Evolutionary conservation across 352 stramenopile genomes (phyloP), one percentile per base, ranked within the genome.

Genomic region (Phytophthora nicotianae): DNA sequence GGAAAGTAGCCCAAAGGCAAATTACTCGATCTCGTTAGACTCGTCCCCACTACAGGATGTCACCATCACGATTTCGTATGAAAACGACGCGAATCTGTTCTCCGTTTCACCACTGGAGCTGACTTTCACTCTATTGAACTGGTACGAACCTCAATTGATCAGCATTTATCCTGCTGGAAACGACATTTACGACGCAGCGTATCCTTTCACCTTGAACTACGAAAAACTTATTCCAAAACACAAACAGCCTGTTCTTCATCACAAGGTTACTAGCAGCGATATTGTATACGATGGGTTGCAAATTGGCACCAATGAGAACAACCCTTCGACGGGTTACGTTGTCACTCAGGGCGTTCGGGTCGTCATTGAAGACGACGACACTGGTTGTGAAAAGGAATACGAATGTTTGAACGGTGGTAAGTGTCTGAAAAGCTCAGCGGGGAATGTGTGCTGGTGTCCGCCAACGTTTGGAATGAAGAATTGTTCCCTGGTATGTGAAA

Each of bases 301-400:
- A 10, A 65, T 92, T 21, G 81, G 80, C 7, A 58, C 63, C 6
- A 92, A 92, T 48, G 79, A 87, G 29, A 49, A 53, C 29, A 58
- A 80, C 45, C 50, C 17, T 2, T 62, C 20, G 1, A 48, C 33
- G 11, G 46, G 53, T 7, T 88, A 88, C 53, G 70, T 65, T 14
- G 24, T 54, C 6, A 63, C 60, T 16, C 77, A 90, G 19, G 77
- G 83, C 19, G 72, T 88, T 24, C 58, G 67, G 5, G 54, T 72
- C 4, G 46, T 89, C 13, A 56, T 89, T 7, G 53, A 78, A 40
- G 83, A 92, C 50, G 76, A 90, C 32, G 83, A 92, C 57, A 92
- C 83, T 26, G 83, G 83, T 10, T 92, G 83, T 50, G 45, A 50
- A 16, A 70, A 62, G 11, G 83, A 92, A 53, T 92, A 88, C 45